Evolutionary conservation across 1,284 basidiomycete species (phyloP), one percentile per base, ranked within the genome.

Genomic region (Pseudozyma sp.): DNA sequence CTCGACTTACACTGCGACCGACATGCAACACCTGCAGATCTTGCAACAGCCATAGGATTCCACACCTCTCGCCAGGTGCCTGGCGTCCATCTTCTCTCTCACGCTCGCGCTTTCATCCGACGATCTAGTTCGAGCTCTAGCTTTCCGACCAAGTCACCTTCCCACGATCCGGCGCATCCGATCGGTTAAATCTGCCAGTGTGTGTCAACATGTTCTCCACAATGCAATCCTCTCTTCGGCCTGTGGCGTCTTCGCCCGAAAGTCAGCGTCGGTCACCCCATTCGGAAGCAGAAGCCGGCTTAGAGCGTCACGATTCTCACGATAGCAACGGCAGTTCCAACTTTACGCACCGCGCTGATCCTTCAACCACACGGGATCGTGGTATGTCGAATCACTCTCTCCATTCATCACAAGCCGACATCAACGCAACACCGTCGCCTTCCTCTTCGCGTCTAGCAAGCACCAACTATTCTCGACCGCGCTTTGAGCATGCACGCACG

Each of bases 291-390:
- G 64, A 62, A 19, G 47, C 62, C 19, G 56, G 35, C 13, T 50
- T 69, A 1, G 62, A 69, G 48, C 66, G 62, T 25, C 59, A 57
- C 47, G 59, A 58, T 43, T 74, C 71, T 21, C 66, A 69, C 52
- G 71, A 74, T 34, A 66, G 62, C 66, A 69, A 55, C 49, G 55
- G 34, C 52, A 74, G 64, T 54, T 70, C 63, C 60, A 67, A 68
- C 57, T 70, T 70, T 36, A 70, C 68, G 1, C 72, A 70, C 53
- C 54, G 53, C 39, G 61, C 62, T 7, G 43, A 69, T 35, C 19
- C 56, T 25, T 16, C 59, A 35, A 1, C 60, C 44, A 52, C 39
- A 25, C 60, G 52, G 39, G 36, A 42, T 16, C 49, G 48, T 47
- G 53, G 51, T 36, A 35, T 52, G 8, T 64, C 70, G 38, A 65